Base-by-base conservation (phyloP, 1,139 yeast genomes). In the Diutina pseudorugosa region DNA sequence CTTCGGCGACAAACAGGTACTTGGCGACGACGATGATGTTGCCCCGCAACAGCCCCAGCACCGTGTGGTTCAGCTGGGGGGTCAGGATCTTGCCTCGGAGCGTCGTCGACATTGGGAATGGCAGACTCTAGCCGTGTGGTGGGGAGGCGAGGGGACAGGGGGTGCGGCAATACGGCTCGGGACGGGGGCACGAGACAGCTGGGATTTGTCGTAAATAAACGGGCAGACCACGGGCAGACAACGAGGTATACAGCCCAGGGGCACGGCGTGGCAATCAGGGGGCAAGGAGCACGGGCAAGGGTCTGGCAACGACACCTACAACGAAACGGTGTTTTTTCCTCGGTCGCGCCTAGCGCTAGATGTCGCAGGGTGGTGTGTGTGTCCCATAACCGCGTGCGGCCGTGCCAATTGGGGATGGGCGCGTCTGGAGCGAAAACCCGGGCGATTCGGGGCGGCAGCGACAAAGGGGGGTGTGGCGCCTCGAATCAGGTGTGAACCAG, bases 11-110 rank as follows among this genome's bases (percentile, higher is more conserved):
- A 54, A 73, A 73, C 30, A 62, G 57, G 57, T 60, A 71, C 56
- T 72, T 73, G 41, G 72, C 63, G 9, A 73, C 75, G 30, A 73
- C 57, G 12, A 73, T 72, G 40, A 73, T 66, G 55, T 69, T 71
- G 49, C 68, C 55, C 41, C 33, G 61, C 55, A 41, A 47, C 50
- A 33, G 19, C 16, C 44, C 36, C 30, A 6, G 18, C 18, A 47
- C 42, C 14, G 50, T 33, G 20, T 33, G 50, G 42, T 33, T 36
- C 30, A 20, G 27, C 18, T 36, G 23, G 6, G 41, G 50, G 25
- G 42, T 47, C 50, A 33, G 50, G 42, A 47, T 33, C 41, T 36
- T 19, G 19, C 42, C 19, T 9, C 42, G 36, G 25, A 33, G n/a
- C 14, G 18, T 20, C 20, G 50, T 33, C 7, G 50, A 41, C 49